Evolutionary conservation across 306 rosid species (phyloP).

Genomic region (Acacia melanoxylon): DNA sequence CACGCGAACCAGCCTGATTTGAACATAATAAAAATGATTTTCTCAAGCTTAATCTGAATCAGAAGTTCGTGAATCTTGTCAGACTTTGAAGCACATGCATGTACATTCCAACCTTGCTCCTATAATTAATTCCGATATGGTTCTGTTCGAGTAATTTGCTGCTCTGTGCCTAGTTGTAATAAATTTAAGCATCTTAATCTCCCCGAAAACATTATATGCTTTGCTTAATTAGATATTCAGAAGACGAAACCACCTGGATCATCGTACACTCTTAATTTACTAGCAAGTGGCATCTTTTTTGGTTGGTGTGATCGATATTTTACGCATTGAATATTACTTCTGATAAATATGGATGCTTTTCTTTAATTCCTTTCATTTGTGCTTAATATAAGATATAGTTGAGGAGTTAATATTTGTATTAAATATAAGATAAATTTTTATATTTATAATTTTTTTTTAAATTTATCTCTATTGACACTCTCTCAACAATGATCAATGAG

Average conservation of each 20-base stretch:
- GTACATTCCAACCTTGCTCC: constrained; percentile 28
- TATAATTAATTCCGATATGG: constrained; percentile 27
- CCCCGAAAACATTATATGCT: constrained; percentile 57
- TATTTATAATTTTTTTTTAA: too few relatives aligned
- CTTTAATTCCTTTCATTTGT: not conserved
- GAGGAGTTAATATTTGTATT: too few relatives aligned
- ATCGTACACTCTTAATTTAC: constrained; percentile 27
- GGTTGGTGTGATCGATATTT: constrained; percentile 30
- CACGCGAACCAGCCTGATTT: constrained; percentile 41
- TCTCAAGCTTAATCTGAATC: constrained; percentile 34
- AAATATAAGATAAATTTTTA: too few relatives aligned
- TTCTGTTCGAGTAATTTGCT: constrained; percentile 35
- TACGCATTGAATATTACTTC: not conserved
- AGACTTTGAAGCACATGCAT: constrained; percentile 31
- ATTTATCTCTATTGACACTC: too few relatives aligned
- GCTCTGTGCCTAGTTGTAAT: constrained; percentile 12
- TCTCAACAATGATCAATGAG: rapidly evolving
- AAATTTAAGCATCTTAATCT: constrained; percentile 59
- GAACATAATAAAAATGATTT: constrained; percentile 40
- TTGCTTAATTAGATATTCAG: not conserved
- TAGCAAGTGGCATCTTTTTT: constrained; percentile 35
- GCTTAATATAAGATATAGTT: too few relatives aligned
- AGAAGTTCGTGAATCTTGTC: constrained; percentile 38
- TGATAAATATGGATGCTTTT: not conserved
- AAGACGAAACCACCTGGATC: constrained; percentile 12